Percentiles rank a stretch among this genome's conserved stretches.
These are phyloP conservation scores for Tremella fuciformis DNA, from an alignment of 768 basidiomycete species.

Conservation along the genomic window DNA sequence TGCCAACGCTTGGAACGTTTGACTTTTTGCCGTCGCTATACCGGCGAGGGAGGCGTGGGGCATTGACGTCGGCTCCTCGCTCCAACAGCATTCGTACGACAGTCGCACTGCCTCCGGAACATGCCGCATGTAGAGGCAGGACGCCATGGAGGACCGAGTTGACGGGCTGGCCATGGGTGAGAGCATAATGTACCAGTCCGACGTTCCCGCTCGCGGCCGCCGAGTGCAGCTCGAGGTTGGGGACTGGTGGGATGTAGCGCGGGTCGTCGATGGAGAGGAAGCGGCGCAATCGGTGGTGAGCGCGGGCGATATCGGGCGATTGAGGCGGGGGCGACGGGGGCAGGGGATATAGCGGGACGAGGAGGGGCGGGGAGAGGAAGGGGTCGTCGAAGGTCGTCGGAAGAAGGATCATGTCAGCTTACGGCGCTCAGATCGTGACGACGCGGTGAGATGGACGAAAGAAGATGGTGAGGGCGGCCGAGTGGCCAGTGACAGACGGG, in stretches of 20 bases:
- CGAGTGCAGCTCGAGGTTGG: conserved; percentile 56
- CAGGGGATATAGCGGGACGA: neutral
- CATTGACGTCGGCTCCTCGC: conserved; percentile 95
- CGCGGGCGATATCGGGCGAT: neutral
- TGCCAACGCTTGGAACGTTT: conserved; percentile 46
- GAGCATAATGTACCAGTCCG: conserved; percentile 59
- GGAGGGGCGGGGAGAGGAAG: conserved; percentile 6
- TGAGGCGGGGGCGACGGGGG: conserved; percentile 12
- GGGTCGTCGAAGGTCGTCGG: conserved; percentile 14
- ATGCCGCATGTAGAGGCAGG: conserved; percentile 93
- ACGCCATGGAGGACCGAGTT: conserved; percentile 95
- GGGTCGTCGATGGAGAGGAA: conserved; percentile 2
- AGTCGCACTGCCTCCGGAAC: conserved; percentile 80
- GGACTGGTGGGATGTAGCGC: conserved; percentile 34
- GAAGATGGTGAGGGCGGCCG: conserved; percentile 4
- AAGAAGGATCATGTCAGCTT: conserved; percentile 9
- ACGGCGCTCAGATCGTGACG: too few relatives aligned
- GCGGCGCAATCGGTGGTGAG: conserved; percentile 11
- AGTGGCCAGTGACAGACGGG: neutral
- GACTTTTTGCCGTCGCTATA: conserved; percentile 53
- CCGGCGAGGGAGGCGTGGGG: conserved; percentile 62
- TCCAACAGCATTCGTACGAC: conserved; percentile 88
- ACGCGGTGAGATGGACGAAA: conserved; percentile 4
- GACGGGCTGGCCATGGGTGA: conserved; percentile 90
- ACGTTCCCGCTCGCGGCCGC: conserved; percentile 68